Conservation (phyloP, 192 early-diverging fungal species). For the Coemansia asiatica region DNA sequence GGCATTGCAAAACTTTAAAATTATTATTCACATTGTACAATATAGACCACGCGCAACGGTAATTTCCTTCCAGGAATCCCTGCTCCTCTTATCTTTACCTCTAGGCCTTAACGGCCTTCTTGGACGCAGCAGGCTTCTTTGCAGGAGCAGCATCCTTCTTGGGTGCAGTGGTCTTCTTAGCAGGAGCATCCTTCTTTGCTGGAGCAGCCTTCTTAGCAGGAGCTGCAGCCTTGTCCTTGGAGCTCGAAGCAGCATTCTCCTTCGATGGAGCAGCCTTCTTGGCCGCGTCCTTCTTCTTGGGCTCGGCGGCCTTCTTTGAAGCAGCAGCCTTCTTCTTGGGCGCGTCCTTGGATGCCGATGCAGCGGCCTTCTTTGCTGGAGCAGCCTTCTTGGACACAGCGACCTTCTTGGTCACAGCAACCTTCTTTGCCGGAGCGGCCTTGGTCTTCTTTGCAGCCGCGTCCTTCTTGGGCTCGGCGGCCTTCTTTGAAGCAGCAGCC, state of each 20-base stretch:
- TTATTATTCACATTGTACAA: not conserved
- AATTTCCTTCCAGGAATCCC: not conserved
- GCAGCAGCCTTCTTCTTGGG: constrained; percentile 5
- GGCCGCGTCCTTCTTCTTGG: not conserved
- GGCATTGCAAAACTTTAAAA: not conserved
- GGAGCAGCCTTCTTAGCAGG: constrained; percentile 15
- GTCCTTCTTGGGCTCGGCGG: constrained; percentile 18
- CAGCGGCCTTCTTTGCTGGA: constrained; percentile 22
- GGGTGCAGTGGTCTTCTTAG: constrained; percentile 15
- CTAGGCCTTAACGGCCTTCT: constrained; percentile 19
- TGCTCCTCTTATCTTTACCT: not conserved
- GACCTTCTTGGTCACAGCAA: constrained; percentile 20
- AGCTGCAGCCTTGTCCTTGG: constrained; percentile 19
- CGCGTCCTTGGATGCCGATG: not conserved
- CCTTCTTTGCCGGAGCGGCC: constrained; percentile 17
- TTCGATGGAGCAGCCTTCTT: constrained; percentile 29
- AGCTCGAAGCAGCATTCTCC: constrained; percentile 5
- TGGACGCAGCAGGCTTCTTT: constrained; percentile 21
- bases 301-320: constrained; percentile 3
- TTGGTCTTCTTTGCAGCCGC: constrained; percentile 11
- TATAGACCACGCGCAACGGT: not conserved
- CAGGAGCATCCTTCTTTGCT: constrained; percentile 22
- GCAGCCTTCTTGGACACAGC: constrained; percentile 19
- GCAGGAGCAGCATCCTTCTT: constrained; percentile 24
- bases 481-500: constrained; percentile 14